Conservation (phyloP, 768 basidiomycete genomes). For the Leccinum disarticulatum region DNA sequence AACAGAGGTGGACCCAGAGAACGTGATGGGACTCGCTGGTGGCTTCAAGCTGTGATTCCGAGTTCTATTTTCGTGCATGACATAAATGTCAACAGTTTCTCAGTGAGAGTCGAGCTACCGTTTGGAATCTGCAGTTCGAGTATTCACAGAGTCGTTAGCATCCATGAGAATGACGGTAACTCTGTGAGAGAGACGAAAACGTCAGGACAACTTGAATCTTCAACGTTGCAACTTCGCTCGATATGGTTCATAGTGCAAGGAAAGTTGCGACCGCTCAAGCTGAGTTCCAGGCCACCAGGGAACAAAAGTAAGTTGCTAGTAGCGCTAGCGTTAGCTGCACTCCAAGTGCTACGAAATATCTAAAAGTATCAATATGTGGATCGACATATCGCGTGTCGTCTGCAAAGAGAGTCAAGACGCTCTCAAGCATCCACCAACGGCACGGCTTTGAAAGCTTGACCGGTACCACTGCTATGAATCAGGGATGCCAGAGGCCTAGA, state of each 20-base stretch:
- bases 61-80: neutral
- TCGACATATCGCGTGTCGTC: no score
- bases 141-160: neutral
- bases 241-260: no score
- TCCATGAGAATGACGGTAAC: neutral
- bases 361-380: no score
- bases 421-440: neutral
- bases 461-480: neutral
- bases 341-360: no score
- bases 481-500: no score
- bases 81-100: neutral
- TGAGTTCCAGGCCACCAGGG: no score
- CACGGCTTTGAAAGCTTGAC: no score
- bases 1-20: conserved; percentile 45
- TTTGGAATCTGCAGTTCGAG: neutral
- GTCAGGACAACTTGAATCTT: neutral
- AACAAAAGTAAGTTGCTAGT: no score
- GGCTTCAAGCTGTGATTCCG: conserved; percentile 47
- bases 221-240: neutral
- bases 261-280: no score
- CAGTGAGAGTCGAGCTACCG: neutral
- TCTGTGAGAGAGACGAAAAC: neutral
- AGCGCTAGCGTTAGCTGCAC: no score
- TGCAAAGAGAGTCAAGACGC: no score
- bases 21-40: conserved; percentile 62